Evolutionary conservation across 441 rosid genomes (phyloP), one percentile per base, ranked within the genome.

Genomic region (Pelargonium myrrhifolium): DNA sequence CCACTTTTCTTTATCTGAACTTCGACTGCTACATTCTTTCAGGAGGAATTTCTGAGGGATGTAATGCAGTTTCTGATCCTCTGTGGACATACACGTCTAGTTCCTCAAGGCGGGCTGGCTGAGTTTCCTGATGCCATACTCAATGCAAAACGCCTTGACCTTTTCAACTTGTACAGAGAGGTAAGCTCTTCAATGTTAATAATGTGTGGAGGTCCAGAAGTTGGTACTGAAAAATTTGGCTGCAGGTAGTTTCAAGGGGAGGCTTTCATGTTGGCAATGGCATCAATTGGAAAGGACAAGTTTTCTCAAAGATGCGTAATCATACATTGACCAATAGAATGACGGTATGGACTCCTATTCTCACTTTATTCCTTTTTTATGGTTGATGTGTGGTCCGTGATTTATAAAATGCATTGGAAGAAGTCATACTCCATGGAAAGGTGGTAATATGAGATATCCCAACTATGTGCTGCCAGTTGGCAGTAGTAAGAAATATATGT

Each of bases 281-380:
- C 77, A 94, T 94, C 76, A 94, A 94, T 75, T 94, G 99, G 99
- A 94, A 94, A 81, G 99, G 99, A 76, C 99, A 94, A 79, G 99
- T 94, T 75, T 94, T 94, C 83, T 94, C 99, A 28, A 94, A 92
- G 90, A 94, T 94, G 99, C 92, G 96, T 43, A 94, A 94, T 86
- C 95, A 94, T 77, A 94, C 99, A 2, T 75, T 86, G 75, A 92
- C 98, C 67, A 94, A 94, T 79, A 83, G 98, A 85, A 94, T 94
- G 97, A 94, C 99, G 14, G 99, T 94, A 89, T 65, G 10, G 20
- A 17, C 15, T 66, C 68, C n/a, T n/a, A n/a, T n/a, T n/a, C n/a
- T n/a, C n/a, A n/a, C n/a, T n/a, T n/a, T 65, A 64, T 53, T 70
- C 69, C 65, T 53, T 10, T 39, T 55, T 63, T 18, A 63, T 61